Evolutionary conservation across 2,329 filamentous ascomycete genomes (phyloP).

Genomic region (Colletotrichum simmondsii): DNA sequence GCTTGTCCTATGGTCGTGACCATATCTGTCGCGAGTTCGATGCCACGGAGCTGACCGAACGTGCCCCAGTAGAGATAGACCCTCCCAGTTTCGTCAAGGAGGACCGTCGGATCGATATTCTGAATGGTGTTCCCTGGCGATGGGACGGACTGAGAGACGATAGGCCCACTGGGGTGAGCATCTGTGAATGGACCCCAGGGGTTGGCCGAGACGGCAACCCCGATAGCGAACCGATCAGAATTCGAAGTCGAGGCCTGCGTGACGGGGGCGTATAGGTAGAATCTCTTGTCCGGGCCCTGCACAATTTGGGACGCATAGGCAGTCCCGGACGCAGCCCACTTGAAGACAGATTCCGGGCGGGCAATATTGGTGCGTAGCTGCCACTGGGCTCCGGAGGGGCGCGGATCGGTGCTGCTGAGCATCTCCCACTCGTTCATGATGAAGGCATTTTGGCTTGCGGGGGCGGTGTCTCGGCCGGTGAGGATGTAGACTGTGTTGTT

Average conservation of each 20-base stretch:
- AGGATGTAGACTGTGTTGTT: conserved; percentile 50
- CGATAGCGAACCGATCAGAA: conserved; percentile 49
- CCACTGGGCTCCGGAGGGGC: conserved; percentile 45
- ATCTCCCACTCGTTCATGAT: conserved; percentile 51
- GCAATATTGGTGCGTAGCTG: conserved; percentile 44
- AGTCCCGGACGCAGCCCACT: conserved; percentile 46
- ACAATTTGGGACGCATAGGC: conserved; percentile 50
- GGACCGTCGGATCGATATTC: conserved; percentile 36
- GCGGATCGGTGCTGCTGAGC: conserved; percentile 41
- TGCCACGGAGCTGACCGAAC: too few species aligned
- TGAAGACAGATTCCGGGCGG: conserved; percentile 44
- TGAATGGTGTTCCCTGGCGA: conserved; percentile 46
- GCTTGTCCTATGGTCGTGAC: too few species aligned
- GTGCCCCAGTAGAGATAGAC: too few species aligned
- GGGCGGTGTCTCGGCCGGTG: conserved; percentile 46
- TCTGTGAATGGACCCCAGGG: conserved; percentile 48
- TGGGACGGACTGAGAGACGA: conserved; percentile 47
- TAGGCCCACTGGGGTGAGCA: conserved; percentile 46
- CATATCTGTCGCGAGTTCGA: too few species aligned
- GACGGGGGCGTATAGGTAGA: conserved; percentile 50
- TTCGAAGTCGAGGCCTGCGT: conserved; percentile 40
- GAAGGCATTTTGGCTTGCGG: conserved; percentile 43
- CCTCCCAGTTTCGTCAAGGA: too few species aligned
- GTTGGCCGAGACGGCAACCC: conserved; percentile 47
- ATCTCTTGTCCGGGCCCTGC: conserved; percentile 43